A percentile compares a stretch with the other conserved stretches of the same genome.
Evolutionary conservation across 768 basidiomycete species (phyloP).

Genomic region (Kwoniella newhampshirensis): DNA sequence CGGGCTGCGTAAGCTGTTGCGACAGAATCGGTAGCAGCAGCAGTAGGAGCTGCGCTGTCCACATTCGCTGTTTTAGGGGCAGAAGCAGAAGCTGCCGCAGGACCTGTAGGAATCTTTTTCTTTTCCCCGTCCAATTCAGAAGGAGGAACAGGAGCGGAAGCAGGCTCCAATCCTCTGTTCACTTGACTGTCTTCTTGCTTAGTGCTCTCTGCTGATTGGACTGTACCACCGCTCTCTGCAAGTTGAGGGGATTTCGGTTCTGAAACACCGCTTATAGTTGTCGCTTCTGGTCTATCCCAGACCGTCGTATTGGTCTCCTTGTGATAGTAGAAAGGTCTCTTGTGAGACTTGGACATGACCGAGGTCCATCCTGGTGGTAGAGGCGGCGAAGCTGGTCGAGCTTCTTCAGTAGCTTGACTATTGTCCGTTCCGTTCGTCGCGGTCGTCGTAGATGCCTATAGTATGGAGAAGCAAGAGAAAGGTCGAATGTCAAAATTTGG

Average conservation of each 20-base stretch:
- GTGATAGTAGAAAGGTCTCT: constrained; percentile 22
- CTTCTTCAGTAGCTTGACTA: not conserved
- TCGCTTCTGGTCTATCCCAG: constrained; percentile 17
- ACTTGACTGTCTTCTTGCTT: too few relatives aligned
- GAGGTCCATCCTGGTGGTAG: constrained; percentile 24
- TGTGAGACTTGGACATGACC: constrained; percentile 23
- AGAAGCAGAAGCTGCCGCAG: not conserved
- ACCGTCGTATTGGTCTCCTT: constrained; percentile 20
- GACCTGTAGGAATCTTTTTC: constrained; percentile 10
- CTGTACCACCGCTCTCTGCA: too few relatives aligned
- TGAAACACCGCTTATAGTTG: not conserved
- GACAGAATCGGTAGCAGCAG: not conserved
- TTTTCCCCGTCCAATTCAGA: not conserved
- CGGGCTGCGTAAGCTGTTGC: constrained; percentile 2
- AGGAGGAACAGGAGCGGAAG: not conserved
- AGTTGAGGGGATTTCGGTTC: constrained; percentile 5
- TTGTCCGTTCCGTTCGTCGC: not conserved
- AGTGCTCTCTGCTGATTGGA: too few relatives aligned
- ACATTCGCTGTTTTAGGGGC: not conserved
- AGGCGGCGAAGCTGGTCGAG: constrained; percentile 3
- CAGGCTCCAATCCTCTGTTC: too few relatives aligned
- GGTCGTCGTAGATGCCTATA: constrained; percentile 1
- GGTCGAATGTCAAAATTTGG: constrained; percentile 3
- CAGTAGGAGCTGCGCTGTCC: too few relatives aligned
- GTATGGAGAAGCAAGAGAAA: too few relatives aligned